phyloP scores from a whole-genome alignment of 331 rosid species.

The Malus hybrid region DNA sequence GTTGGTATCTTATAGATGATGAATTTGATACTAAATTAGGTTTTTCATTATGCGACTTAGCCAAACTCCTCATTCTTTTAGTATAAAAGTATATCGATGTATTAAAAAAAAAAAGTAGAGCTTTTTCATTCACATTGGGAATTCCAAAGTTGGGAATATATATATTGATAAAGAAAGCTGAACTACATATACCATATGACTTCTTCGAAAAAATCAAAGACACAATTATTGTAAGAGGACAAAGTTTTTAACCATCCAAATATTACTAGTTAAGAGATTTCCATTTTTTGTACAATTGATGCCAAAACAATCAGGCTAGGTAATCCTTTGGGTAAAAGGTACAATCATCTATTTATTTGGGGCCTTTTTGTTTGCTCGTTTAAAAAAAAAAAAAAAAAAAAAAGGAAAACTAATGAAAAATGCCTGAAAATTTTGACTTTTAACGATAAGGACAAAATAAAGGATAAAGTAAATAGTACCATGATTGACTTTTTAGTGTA shows the following conservation, averaged over 20 bases:
- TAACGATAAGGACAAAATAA: no score
- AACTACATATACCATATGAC: background rate
- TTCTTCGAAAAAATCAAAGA: background rate
- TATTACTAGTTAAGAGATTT: background rate
- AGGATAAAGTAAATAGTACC: no score
- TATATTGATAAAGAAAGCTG: background rate
- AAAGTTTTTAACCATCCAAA: background rate
- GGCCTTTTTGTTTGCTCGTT: background rate
- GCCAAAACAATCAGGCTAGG: background rate
- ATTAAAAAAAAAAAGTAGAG: background rate
- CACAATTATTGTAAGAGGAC: background rate
- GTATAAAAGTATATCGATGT: no score
- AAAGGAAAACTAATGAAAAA: no score
- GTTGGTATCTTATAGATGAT: no score
- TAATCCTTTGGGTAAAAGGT: background rate
- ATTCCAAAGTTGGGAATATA: no score
- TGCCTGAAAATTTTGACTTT: no score
- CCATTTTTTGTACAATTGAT: background rate
- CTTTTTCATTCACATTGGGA: background rate
- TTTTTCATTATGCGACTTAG: accelerated
- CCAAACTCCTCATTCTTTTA: accelerated
- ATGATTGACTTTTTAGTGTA: no score
- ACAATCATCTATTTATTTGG: background rate
- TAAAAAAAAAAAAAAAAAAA: no score
- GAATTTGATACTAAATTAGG: no score